Evolutionary conservation across 371 early-diverging fungal genomes (phyloP).

Genomic region (Mortierella sp.): DNA sequence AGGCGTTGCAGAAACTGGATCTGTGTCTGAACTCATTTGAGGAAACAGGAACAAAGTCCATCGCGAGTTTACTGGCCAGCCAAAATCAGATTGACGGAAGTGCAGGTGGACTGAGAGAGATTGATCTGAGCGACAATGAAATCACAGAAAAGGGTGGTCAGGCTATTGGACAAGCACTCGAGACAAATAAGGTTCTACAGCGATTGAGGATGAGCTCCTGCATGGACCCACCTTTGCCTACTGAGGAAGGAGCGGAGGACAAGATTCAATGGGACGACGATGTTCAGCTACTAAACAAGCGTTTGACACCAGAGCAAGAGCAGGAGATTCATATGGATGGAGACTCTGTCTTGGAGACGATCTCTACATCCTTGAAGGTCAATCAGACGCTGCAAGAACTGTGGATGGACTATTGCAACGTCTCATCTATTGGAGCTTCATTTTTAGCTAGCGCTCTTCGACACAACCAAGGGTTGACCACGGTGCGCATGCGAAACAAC

Average conservation of each 20-base stretch:
- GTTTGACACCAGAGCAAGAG: slow-evolving; percentile 36
- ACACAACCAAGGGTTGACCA: slow-evolving; percentile 46
- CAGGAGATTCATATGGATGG: slow-evolving; percentile 58
- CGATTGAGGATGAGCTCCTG: slow-evolving; percentile 62
- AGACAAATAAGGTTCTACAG: slow-evolving; percentile 54
- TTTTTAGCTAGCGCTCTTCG: slow-evolving; percentile 38
- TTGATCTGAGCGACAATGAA: slow-evolving; percentile 70
- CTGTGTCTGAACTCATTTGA: slow-evolving; percentile 63
- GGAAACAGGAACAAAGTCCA: slow-evolving; percentile 50
- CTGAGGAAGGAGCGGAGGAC: slow-evolving; percentile 54
- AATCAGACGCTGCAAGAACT: slow-evolving; percentile 59
- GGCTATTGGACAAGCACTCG: slow-evolving; percentile 56
- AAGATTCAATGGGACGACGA: slow-evolving; percentile 55
- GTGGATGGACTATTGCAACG: slow-evolving; percentile 66
- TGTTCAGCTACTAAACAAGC: slow-evolving; percentile 16
- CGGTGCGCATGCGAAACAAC: slow-evolving; percentile 65
- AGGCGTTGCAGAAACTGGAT: slow-evolving; percentile 54
- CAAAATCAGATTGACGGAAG: slow-evolving; percentile 20
- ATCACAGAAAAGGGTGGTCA: slow-evolving; percentile 62
- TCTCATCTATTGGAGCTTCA: slow-evolving; percentile 56
- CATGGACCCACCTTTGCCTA: slow-evolving; percentile 51
- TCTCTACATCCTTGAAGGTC: slow-evolving; percentile 47
- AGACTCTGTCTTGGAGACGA: slow-evolving; percentile 58
- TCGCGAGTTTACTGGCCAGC: slow-evolving; percentile 38
- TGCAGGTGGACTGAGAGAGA: slow-evolving; percentile 48